Evolutionary conservation across 805 yeast species (phyloP).

Genomic region (Starmerella ratchasimensis): DNA sequence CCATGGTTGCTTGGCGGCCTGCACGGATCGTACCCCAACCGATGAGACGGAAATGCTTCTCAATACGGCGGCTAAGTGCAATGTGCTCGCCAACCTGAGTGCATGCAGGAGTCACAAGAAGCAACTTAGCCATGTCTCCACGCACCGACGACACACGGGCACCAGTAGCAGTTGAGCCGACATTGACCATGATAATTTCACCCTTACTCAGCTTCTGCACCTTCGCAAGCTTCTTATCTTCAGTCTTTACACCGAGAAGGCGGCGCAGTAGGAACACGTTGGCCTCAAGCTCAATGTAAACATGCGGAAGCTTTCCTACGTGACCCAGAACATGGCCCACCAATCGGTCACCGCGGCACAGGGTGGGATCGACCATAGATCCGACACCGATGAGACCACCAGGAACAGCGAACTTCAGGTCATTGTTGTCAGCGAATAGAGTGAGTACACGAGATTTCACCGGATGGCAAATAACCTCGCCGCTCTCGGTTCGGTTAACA

Average conservation of each 20-base stretch:
- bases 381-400: slow-evolving; percentile 99
- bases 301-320: slow-evolving; percentile 87
- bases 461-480: slow-evolving; percentile 84
- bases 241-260: slow-evolving; percentile 95
- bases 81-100: slow-evolving; percentile 96
- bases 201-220: slow-evolving; percentile 87
- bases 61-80: slow-evolving; percentile 97
- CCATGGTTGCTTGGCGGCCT: slow-evolving; percentile 19
- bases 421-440: slow-evolving; percentile 93
- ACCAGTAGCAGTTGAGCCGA: slow-evolving; percentile 98
- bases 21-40: slow-evolving; percentile 99
- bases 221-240: slow-evolving; percentile 92
- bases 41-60: slow-evolving; percentile 98
- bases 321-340: slow-evolving; percentile 99
- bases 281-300: slow-evolving; percentile 93
- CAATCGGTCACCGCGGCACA: slow-evolving; percentile 97
- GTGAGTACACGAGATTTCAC: slow-evolving; percentile 89
- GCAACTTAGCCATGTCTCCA: slow-evolving; percentile 98
- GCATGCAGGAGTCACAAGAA: slow-evolving; percentile 95
- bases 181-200: slow-evolving; percentile 96
- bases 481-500: slow-evolving; percentile 75
- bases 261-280: slow-evolving; percentile 94
- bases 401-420: slow-evolving; percentile 96
- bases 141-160: slow-evolving; percentile 96
- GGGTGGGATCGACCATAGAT: slow-evolving; percentile 95